Evolutionary conservation across 805 yeast genomes (phyloP).

Genomic region (Saitoella complicata): DNA sequence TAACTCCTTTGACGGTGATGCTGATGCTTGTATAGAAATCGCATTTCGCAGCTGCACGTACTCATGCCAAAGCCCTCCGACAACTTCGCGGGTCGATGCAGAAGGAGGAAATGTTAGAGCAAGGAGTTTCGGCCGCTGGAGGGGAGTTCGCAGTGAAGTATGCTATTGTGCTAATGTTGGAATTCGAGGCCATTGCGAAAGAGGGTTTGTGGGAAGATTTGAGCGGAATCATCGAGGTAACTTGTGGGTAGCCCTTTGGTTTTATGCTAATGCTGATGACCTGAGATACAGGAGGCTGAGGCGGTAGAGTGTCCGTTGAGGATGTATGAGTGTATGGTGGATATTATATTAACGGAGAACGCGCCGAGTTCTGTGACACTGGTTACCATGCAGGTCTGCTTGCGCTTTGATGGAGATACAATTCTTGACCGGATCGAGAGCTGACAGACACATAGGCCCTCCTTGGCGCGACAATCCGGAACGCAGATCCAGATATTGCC

Average conservation of each 20-base stretch:
- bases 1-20: too few relatives aligned
- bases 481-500: conserved; percentile 2
- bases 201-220: conserved; percentile 5
- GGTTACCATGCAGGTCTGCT: too few relatives aligned
- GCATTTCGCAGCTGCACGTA: conserved; percentile 1
- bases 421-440: too few relatives aligned
- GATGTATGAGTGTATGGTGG: conserved; percentile 6
- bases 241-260: neutral
- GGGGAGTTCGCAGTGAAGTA: neutral
- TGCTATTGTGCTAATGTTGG: conserved; percentile 4
- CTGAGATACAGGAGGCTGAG: neutral
- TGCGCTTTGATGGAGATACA: too few relatives aligned
- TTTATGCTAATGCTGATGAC: neutral
- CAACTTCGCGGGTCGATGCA: neutral
- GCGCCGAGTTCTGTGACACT: conserved; percentile 1
- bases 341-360: conserved; percentile 4
- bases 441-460: neutral
- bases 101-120: neutral
- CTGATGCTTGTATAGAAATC: neutral
- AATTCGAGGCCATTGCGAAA: conserved; percentile 8
- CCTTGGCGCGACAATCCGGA: conserved; percentile 3
- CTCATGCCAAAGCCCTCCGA: conserved; percentile 1
- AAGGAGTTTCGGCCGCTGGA: neutral
- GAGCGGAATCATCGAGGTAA: conserved; percentile 1
- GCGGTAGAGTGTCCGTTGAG: neutral